Conservation (phyloP, 495 filamentous ascomycete genomes). For the Friedmanniomyces endolithicus region DNA sequence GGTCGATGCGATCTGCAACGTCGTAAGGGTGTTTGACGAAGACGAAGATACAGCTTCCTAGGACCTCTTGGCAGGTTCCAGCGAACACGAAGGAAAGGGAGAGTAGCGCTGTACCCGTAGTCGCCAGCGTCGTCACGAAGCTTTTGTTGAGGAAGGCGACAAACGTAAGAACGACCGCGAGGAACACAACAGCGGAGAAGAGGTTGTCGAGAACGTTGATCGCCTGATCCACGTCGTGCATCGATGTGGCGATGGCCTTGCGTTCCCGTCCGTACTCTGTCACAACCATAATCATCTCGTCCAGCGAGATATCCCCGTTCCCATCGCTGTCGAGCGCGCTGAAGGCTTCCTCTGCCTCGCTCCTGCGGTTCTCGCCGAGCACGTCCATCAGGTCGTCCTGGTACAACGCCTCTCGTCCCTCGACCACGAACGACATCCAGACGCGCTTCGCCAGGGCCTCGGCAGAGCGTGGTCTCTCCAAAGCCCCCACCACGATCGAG, state of each 20-base stretch:
- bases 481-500: conserved; percentile 73
- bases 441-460: conserved; percentile 83
- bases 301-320: conserved; percentile 86
- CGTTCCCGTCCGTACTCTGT: conserved; percentile 70
- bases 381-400: conserved; percentile 78
- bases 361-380: conserved; percentile 55
- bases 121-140: conserved; percentile 77
- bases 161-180: conserved; percentile 77
- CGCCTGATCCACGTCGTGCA: conserved; percentile 95
- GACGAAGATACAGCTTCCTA: conserved; percentile 93
- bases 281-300: conserved; percentile 87
- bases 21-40: conserved; percentile 96
- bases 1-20: conserved; percentile 86
- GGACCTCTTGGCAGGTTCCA: conserved; percentile 79
- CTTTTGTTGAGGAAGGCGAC: conserved; percentile 75
- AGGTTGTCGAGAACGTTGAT: conserved; percentile 81
- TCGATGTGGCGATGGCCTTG: conserved; percentile 74
- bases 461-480: conserved; percentile 68
- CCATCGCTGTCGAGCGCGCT: conserved; percentile 65
- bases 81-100: conserved; percentile 92
- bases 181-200: conserved; percentile 60
- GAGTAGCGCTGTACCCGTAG: conserved; percentile 87
- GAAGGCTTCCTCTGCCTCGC: conserved; percentile 77
- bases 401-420: conserved; percentile 68
- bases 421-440: conserved; percentile 97